Percentiles rank a stretch among this genome's conserved stretches.
phyloP scores from a whole-genome alignment of 2,329 filamentous ascomycete species.

The Gnomoniopsis sp. region DNA sequence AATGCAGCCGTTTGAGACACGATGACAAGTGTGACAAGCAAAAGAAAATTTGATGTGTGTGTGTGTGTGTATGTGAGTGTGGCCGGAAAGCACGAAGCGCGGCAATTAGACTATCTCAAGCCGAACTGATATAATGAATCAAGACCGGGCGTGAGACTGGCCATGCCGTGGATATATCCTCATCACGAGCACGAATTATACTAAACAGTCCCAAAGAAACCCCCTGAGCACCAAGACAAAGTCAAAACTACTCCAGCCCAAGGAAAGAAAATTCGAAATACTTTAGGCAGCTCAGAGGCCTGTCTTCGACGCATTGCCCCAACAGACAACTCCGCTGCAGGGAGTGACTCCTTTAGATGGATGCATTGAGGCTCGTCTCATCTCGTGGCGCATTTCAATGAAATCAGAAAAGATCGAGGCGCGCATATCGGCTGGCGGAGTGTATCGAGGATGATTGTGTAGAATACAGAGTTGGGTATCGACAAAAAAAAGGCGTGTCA shows the following conservation, averaged over 20 bases:
- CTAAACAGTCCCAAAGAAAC: constrained; percentile 11
- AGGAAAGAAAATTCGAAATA: background rate
- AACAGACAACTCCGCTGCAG: background rate
- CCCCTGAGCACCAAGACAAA: constrained; percentile 14
- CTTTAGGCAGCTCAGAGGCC: background rate
- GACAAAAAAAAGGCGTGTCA: constrained; percentile 16
- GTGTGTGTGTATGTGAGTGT: background rate
- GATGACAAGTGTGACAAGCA: background rate
- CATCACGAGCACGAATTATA: constrained; percentile 18
- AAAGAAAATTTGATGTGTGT: background rate
- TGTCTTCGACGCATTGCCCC: background rate
- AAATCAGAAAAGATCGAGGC: background rate
- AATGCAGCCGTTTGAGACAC: no score
- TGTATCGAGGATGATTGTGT: constrained; percentile 11
- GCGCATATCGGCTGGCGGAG: background rate
- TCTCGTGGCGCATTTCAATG: constrained; percentile 2
- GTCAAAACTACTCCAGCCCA: constrained; percentile 10
- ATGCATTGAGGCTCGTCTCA: background rate
- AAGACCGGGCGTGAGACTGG: constrained; percentile 6
- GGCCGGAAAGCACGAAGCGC: background rate
- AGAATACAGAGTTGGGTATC: constrained; percentile 20
- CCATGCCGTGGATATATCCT: constrained; percentile 12
- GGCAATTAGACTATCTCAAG: constrained; percentile 16
- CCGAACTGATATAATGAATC: constrained; percentile 13
- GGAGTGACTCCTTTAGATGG: background rate